phyloP scores from a whole-genome alignment of 768 basidiomycete species.

The Agrocybe praecox region DNA sequence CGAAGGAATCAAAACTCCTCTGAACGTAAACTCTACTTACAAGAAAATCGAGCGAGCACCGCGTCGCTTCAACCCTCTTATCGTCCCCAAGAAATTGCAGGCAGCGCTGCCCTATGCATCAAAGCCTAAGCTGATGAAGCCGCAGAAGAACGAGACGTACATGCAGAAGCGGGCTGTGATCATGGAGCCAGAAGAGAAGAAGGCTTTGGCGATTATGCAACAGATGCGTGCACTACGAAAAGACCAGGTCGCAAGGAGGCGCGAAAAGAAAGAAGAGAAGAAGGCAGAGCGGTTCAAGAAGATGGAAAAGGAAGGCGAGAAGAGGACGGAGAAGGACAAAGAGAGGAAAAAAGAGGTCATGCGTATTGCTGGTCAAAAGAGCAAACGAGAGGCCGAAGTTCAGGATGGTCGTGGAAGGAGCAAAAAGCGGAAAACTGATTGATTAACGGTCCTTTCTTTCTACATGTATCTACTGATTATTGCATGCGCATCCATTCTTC shows the following conservation, averaged over 20 bases:
- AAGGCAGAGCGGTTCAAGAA: slow-evolving; percentile 70
- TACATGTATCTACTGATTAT: not conserved
- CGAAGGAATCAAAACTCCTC: slow-evolving; percentile 80
- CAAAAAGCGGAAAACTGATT: slow-evolving; percentile 53
- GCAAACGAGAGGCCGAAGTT: slow-evolving; percentile 61
- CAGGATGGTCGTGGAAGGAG: slow-evolving; percentile 55
- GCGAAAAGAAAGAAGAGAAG: slow-evolving; percentile 86
- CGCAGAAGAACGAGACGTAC: slow-evolving; percentile 80
- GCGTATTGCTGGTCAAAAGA: slow-evolving; percentile 71
- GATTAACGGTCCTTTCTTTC: not conserved
- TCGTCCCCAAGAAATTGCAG: slow-evolving; percentile 89
- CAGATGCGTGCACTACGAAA: slow-evolving; percentile 92
- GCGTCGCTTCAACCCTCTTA: slow-evolving; percentile 89
- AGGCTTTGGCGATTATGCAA: slow-evolving; percentile 87
- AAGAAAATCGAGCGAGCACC: slow-evolving; percentile 77
- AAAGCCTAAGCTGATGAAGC: slow-evolving; percentile 83
- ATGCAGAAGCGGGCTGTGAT: slow-evolving; percentile 94
- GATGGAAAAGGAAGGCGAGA: slow-evolving; percentile 67
- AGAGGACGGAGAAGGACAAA: slow-evolving; percentile 67
- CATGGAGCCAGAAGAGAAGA: slow-evolving; percentile 94
- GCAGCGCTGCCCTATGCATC: slow-evolving; percentile 88
- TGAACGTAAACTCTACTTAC: slow-evolving; percentile 85
- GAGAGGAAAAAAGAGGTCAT: slow-evolving; percentile 80
- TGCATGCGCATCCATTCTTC: slow-evolving; percentile 6
- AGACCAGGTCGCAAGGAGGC: slow-evolving; percentile 78